phyloP scores from a whole-genome alignment of 176 grass and related monocot species.

The bread wheat (Triticum aestivum) region IWGSC_CS_RefSeq_v2.1 NC_057801.1:587934628-587935127 shows the following conservation, averaged over 20 bases:
- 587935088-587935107: conserved; percentile 90
- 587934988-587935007: conserved; percentile 72
- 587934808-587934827: conserved; percentile 72
- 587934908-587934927: conserved; percentile 81
- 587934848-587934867: conserved; percentile 89
- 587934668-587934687: conserved; percentile 22
- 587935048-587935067: conserved; percentile 47
- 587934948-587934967: conserved; percentile 43
- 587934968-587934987: conserved; percentile 64
- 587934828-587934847: conserved; percentile 66
- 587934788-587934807: conserved; percentile 81
- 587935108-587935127: conserved; percentile 85
- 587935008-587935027: conserved; percentile 76
- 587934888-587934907: conserved; percentile 69
- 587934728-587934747: conserved; percentile 35
- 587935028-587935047: conserved; percentile 69
- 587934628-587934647: background rate
- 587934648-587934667: background rate
- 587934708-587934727: conserved; percentile 84
- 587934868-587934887: conserved; percentile 12
- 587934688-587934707: conserved; percentile 83
- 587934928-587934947: conserved; percentile 63
- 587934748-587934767: conserved; percentile 42
- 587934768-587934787: conserved; percentile 57
- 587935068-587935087: conserved; percentile 59